Conservation (phyloP, 805 yeast species). For the Metschnikowia gelsemii region DNA sequence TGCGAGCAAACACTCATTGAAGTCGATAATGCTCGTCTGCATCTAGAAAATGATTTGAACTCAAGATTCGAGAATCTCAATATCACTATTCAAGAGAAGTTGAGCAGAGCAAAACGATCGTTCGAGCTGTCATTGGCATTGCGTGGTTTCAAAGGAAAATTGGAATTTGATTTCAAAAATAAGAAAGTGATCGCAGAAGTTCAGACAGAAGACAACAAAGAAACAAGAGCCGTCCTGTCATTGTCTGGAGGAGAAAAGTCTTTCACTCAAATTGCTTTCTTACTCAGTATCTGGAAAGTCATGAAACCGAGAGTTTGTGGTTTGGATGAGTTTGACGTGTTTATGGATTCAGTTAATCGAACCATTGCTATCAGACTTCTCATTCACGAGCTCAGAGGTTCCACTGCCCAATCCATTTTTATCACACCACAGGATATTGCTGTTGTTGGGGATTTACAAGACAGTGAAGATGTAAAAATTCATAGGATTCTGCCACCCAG, state of each 20-base stretch:
- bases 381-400: slow-evolving; percentile 60
- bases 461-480: slow-evolving; percentile 54
- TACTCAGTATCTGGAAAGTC: slow-evolving; percentile 88
- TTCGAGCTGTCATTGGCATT: slow-evolving; percentile 60
- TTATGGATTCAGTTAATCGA: slow-evolving; percentile 93
- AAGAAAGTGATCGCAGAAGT: slow-evolving; percentile 57
- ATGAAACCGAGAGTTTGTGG: slow-evolving; percentile 89
- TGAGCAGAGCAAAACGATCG: slow-evolving; percentile 34
- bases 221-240: slow-evolving; percentile 70
- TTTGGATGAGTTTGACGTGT: slow-evolving; percentile 94
- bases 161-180: slow-evolving; percentile 58
- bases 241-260: slow-evolving; percentile 97
- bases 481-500: slow-evolving; percentile 55
- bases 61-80: slow-evolving; percentile 33
- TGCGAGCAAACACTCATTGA: slow-evolving; percentile 42
- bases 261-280: slow-evolving; percentile 83
- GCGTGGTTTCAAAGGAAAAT: slow-evolving; percentile 72
- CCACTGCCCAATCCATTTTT: slow-evolving; percentile 80
- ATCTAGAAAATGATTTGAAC: slow-evolving; percentile 31
- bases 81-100: slow-evolving; percentile 32
- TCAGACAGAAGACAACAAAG: slow-evolving; percentile 57
- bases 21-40: slow-evolving; percentile 27
- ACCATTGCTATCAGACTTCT: slow-evolving; percentile 74
- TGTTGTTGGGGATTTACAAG: slow-evolving; percentile 55
- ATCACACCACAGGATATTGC: slow-evolving; percentile 93